phyloP scores from a whole-genome alignment of 495 filamentous ascomycete genomes.

The Podospora pseudoanserina region DNA sequence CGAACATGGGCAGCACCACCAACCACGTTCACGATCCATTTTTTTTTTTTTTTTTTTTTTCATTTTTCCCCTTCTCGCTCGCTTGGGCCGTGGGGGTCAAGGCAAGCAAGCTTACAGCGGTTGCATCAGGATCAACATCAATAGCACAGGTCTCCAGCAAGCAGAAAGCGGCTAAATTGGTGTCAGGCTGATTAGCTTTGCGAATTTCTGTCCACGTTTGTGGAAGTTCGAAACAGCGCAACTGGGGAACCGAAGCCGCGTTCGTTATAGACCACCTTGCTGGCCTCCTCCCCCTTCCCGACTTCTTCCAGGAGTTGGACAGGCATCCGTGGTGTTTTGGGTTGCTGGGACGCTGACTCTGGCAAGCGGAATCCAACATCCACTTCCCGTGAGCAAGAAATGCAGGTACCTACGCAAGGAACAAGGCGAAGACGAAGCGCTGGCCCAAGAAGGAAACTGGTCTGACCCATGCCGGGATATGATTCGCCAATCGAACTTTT shows the following conservation, averaged over 20 bases:
- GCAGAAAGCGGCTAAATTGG: constrained; percentile 7
- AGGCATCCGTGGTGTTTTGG: not conserved
- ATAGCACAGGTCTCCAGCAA: not conserved
- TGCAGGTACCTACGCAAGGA: not conserved
- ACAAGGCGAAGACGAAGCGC: not conserved
- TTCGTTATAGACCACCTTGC: not conserved
- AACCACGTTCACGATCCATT: not conserved
- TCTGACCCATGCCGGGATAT: not conserved
- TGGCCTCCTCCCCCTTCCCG: not conserved
- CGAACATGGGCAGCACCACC: not conserved
- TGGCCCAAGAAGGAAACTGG: constrained; percentile 9
- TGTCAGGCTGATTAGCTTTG: constrained; percentile 5
- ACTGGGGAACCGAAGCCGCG: constrained; percentile 1
- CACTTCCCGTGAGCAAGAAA: constrained; percentile 7
- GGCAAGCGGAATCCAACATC: not conserved
- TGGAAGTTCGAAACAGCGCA: not conserved
- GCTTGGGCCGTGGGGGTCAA: constrained; percentile 3
- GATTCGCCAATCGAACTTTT: constrained; percentile 8
- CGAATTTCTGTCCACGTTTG: not conserved
- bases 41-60: not conserved
- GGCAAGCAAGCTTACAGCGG: not conserved
- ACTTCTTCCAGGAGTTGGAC: not conserved
- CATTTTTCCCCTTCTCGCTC: not conserved
- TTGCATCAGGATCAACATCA: constrained; percentile 6
- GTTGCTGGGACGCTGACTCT: not conserved